Percentiles rank a stretch among this genome's conserved stretches.
These are phyloP conservation scores for Letharia columbiana DNA, from an alignment of 495 filamentous ascomycete species.

Conservation along the genomic window DNA sequence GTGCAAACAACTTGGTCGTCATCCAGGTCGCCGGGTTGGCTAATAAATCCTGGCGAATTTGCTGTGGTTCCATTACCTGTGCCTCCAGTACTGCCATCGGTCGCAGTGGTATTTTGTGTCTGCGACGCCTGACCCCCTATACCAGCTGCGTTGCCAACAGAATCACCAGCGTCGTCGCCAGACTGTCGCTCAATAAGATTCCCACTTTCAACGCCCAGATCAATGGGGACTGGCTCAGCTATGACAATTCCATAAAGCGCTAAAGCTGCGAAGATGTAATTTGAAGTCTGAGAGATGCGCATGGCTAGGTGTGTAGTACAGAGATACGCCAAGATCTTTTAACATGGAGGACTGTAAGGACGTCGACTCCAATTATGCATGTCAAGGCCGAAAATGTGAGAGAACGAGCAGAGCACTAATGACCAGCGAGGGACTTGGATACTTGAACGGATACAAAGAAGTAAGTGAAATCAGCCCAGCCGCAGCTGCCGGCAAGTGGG, in stretches of 20 bases:
- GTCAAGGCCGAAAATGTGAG: background rate
- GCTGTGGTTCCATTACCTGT: background rate
- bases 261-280: background rate
- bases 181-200: background rate
- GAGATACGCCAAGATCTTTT: background rate
- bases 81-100: background rate
- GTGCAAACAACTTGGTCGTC: constrained; percentile 10
- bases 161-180: background rate
- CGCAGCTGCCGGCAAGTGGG: background rate
- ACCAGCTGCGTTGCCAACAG: background rate
- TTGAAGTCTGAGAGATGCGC: background rate
- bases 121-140: background rate
- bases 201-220: background rate
- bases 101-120: background rate
- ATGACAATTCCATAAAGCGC: background rate
- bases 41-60: constrained; percentile 8
- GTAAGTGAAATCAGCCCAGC: background rate
- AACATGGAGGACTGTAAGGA: background rate
- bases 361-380: background rate
- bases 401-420: background rate
- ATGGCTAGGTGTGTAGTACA: background rate
- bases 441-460: background rate
- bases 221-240: background rate
- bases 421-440: background rate
- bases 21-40: constrained; percentile 2